Conservation (phyloP, 345 rosid genomes). For the Brassica incana region DNA sequence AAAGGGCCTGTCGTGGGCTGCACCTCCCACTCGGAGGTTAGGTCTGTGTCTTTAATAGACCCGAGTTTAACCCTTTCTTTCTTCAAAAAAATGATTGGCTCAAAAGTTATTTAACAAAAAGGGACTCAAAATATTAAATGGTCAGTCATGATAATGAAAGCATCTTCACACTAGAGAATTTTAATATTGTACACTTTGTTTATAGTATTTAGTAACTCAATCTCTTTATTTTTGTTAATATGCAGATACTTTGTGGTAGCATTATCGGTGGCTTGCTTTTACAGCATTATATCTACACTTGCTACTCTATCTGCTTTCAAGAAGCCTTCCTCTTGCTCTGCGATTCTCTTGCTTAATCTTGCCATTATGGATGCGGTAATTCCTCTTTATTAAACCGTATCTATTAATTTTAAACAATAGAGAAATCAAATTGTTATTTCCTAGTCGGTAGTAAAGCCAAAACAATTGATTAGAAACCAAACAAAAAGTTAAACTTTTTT, state of each 20-base stretch:
- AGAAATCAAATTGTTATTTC: constrained; percentile 7
- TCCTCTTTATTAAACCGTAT: not conserved
- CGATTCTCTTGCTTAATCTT: constrained; percentile 46
- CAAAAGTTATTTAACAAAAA: not conserved
- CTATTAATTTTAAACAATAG: not conserved
- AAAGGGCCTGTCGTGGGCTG: too few species aligned
- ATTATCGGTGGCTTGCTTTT: constrained; percentile 61
- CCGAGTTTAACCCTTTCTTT: too few species aligned
- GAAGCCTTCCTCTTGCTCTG: constrained; percentile 43
- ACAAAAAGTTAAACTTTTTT: not conserved
- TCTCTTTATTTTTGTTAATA: not conserved
- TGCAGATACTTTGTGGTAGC: constrained; percentile 80
- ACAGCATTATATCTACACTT: constrained; percentile 55
- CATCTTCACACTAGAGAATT: not conserved
- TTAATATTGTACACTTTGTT: not conserved
- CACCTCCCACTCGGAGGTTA: too few species aligned
- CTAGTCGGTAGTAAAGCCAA: not conserved
- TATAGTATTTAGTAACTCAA: not conserved
- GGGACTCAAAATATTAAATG: not conserved
- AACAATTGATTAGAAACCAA: not conserved
- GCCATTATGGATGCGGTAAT: constrained; percentile 62
- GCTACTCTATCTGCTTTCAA: constrained; percentile 49
- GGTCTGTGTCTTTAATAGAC: too few species aligned
- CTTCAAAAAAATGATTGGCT: not conserved
- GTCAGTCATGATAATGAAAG: constrained; percentile 2